phyloP scores from a whole-genome alignment of 2,329 filamentous ascomycete species.

The Penicillium digitatum region DNA sequence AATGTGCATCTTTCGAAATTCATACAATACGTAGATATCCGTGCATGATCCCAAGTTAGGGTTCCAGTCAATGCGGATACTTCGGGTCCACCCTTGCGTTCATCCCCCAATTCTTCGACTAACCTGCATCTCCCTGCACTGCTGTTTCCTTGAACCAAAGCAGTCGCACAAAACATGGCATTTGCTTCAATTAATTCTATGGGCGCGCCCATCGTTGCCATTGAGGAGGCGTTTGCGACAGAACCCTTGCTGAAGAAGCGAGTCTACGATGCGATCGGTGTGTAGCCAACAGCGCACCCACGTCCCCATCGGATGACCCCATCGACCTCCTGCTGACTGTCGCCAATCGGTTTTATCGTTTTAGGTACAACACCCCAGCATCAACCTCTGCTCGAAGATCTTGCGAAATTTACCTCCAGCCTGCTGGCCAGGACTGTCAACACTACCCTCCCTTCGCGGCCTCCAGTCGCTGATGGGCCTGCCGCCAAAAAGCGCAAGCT shows the following conservation, averaged over 20 bases:
- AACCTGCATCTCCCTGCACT: conserved; percentile 14
- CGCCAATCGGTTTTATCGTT: conserved; percentile 7
- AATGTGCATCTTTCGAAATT: neutral
- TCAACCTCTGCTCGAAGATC: conserved; percentile 47
- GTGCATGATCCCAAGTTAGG: neutral
- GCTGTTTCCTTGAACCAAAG: conserved; percentile 10
- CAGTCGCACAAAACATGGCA: conserved; percentile 33
- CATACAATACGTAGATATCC: neutral
- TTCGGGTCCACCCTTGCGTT: conserved; percentile 13
- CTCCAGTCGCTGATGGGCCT: conserved; percentile 30
- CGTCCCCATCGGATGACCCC: conserved; percentile 5
- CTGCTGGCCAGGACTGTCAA: conserved; percentile 34
- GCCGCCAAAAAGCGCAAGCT: conserved; percentile 51
- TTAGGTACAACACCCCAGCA: conserved; percentile 39
- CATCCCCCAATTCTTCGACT: conserved; percentile 15
- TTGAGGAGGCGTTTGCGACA: conserved; percentile 42
- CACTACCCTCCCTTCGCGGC: conserved; percentile 25
- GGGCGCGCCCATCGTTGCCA: conserved; percentile 27
- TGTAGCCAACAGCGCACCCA: conserved; percentile 20
- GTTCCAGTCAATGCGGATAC: conserved; percentile 6
- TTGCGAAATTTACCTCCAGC: conserved; percentile 45
- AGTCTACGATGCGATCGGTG: conserved; percentile 45
- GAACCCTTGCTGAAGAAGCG: conserved; percentile 39
- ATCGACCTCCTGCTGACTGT: conserved; percentile 13
- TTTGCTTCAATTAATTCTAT: conserved; percentile 37